phyloP scores from a whole-genome alignment of 768 basidiomycete genomes.

The Pisolithus orientalis region DNA sequence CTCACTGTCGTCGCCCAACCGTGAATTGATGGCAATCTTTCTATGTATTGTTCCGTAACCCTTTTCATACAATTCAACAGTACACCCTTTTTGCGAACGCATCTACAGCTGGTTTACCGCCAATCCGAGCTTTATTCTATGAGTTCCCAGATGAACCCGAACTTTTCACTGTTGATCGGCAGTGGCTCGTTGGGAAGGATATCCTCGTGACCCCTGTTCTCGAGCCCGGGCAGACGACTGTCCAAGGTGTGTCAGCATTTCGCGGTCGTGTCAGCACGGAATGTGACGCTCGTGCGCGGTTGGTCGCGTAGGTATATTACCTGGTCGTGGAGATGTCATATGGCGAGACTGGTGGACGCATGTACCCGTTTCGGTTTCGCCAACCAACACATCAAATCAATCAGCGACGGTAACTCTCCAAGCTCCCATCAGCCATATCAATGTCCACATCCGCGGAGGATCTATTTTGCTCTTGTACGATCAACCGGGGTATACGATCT shows the following conservation, averaged over 20 bases:
- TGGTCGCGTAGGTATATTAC: slow-evolving; percentile 47
- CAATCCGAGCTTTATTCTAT: slow-evolving; percentile 69
- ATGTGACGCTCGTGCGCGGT: not conserved
- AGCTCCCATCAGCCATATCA: slow-evolving; percentile 72
- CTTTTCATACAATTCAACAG: no score
- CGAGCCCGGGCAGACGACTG: slow-evolving; percentile 57
- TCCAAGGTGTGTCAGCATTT: slow-evolving; percentile 42
- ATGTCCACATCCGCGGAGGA: slow-evolving; percentile 68
- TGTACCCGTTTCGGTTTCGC: slow-evolving; percentile 43
- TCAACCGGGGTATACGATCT: slow-evolving; percentile 58
- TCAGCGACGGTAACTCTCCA: slow-evolving; percentile 38
- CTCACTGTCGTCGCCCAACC: not conserved
- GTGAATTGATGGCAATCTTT: not conserved
- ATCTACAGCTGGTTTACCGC: slow-evolving; percentile 59
- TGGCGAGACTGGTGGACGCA: slow-evolving; percentile 79
- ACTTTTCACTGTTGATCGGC: slow-evolving; percentile 52
- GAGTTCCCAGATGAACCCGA: slow-evolving; percentile 71
- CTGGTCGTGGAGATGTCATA: slow-evolving; percentile 49
- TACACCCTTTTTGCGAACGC: slow-evolving; percentile 71
- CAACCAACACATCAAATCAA: slow-evolving; percentile 24
- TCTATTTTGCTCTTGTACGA: slow-evolving; percentile 59
- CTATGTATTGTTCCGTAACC: no score
- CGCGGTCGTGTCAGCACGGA: not conserved
- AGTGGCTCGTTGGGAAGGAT: slow-evolving; percentile 67
- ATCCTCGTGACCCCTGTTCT: slow-evolving; percentile 76